A percentile compares a stretch with the other conserved stretches of the same genome.
Evolutionary conservation across 2,329 filamentous ascomycete species (phyloP).

Genomic region (Botrytis porri): DNA sequence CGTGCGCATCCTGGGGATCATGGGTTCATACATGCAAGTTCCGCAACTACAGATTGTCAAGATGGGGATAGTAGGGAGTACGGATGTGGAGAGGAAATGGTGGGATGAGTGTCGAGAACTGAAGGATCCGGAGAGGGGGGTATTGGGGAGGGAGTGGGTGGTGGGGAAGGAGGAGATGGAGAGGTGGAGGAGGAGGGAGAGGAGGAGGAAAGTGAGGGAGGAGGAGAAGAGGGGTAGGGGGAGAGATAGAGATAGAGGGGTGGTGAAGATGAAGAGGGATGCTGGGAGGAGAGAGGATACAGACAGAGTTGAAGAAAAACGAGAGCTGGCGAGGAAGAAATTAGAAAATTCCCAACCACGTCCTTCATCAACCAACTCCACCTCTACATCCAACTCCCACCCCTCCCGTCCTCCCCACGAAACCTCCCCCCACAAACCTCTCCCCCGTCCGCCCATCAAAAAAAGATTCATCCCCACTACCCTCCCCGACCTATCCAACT

Average conservation of each 20-base stretch:
- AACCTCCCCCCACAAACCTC: neutral
- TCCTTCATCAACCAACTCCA: neutral
- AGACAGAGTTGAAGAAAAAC: neutral
- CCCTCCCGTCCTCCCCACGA: neutral
- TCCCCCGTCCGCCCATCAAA: neutral
- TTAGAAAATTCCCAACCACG: neutral
- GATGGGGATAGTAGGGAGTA: slow-evolving; percentile 48
- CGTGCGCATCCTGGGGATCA: slow-evolving; percentile 55
- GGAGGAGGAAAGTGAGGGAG: slow-evolving; percentile 32
- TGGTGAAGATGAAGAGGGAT: neutral
- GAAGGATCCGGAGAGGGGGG: slow-evolving; percentile 39
- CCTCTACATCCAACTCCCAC: neutral
- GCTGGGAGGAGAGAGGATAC: neutral
- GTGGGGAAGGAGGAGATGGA: slow-evolving; percentile 44
- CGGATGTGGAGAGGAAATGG: slow-evolving; percentile 55
- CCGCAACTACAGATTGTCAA: slow-evolving; percentile 54
- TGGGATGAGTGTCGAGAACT: slow-evolving; percentile 57
- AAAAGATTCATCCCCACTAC: neutral
- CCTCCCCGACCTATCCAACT: neutral
- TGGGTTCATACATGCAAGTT: slow-evolving; percentile 48
- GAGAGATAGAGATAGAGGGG: neutral
- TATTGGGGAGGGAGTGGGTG: slow-evolving; percentile 55
- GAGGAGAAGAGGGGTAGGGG: neutral
- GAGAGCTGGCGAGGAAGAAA: neutral
- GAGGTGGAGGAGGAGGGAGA: slow-evolving; percentile 21